phyloP scores from a whole-genome alignment of 2,329 filamentous ascomycete genomes.

The Diaporthe longicolla region DNA sequence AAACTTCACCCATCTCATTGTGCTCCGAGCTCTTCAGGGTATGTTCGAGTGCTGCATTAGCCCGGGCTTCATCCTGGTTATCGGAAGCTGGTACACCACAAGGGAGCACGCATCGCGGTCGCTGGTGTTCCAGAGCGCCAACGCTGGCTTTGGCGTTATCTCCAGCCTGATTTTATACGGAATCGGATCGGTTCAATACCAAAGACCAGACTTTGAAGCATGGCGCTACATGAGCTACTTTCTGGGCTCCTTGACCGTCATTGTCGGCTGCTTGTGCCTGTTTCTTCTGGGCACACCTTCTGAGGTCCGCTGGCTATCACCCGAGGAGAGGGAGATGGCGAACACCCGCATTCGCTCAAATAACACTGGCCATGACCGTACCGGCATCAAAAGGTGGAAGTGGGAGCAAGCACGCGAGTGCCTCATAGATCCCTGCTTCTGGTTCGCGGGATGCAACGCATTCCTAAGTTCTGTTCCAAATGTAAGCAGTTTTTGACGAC shows the following conservation, averaged over 20 bases:
- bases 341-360: constrained; percentile 54
- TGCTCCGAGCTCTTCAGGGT: constrained; percentile 54
- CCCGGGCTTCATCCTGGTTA: constrained; percentile 55
- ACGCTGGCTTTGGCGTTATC: constrained; percentile 56
- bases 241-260: constrained; percentile 53
- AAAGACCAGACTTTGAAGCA: constrained; percentile 49
- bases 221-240: constrained; percentile 58
- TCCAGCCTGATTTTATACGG: constrained; percentile 54
- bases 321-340: constrained; percentile 54
- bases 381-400: constrained; percentile 54
- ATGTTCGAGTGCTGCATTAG: constrained; percentile 56
- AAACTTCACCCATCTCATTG: constrained; percentile 55
- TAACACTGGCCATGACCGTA: constrained; percentile 55
- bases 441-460: constrained; percentile 55
- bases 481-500: constrained; percentile 31
- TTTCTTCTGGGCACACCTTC: constrained; percentile 55
- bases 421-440: constrained; percentile 53
- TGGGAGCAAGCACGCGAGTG: constrained; percentile 56
- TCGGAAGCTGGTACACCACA: constrained; percentile 56
- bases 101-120: constrained; percentile 54
- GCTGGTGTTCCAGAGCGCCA: constrained; percentile 55
- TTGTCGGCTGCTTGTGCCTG: constrained; percentile 52
- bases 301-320: constrained; percentile 54
- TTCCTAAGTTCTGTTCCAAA: constrained; percentile 55
- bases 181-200: constrained; percentile 51